Evolutionary conservation across 2,329 filamentous ascomycete species (phyloP), one percentile per base, ranked within the genome.

Genomic region (Reticulascus tulasneorum): DNA sequence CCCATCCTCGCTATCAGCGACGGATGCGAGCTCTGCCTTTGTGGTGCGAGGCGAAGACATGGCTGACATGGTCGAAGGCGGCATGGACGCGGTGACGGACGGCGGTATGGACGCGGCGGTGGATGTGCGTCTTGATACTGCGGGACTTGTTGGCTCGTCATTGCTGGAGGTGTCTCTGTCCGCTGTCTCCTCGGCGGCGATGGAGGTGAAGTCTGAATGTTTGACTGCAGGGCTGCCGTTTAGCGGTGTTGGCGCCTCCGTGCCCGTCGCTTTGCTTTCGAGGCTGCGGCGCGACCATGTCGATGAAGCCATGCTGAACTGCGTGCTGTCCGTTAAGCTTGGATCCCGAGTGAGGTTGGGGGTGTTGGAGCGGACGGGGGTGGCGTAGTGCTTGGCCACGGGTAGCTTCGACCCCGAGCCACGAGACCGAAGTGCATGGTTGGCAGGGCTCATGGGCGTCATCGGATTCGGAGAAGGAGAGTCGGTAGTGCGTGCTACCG

Each of bases 341-440:
- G 53, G 54, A 23, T 66, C 61, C 11, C 54, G 55, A 30, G 48
- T 47, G 19, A 60, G 47, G 7, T 46, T 52, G 3, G 64, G 63
- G 1, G 63, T 65, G 19, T 48, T 53, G 12, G 53, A 55, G 11
- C 60, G 54, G 38, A 53, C 60, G 1, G 62, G 62, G 3, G 63
- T 66, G 12, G 60, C 47, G 12, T 61, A 56, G 4, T 10, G 15
- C 24, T 38, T 32, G 8, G 38, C 29, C 5, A 62, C 48, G 1
- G 65, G 64, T 4, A 67, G 49, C 30, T 59, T 61, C 3, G 64
- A 67, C 15, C 50, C 58, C 2, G 62, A 64, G 25, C 50, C 54
- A 19, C 55, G 55, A 20, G 62, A 57, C 2, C 58, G 57, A 7
- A 65, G 46, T 12, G 52, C 27, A 37, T 53, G 57, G 7, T 22